Evolutionary conservation across 495 filamentous ascomycete species (phyloP).

Genomic region (Aspergillus sclerotiicarbonarius): DNA sequence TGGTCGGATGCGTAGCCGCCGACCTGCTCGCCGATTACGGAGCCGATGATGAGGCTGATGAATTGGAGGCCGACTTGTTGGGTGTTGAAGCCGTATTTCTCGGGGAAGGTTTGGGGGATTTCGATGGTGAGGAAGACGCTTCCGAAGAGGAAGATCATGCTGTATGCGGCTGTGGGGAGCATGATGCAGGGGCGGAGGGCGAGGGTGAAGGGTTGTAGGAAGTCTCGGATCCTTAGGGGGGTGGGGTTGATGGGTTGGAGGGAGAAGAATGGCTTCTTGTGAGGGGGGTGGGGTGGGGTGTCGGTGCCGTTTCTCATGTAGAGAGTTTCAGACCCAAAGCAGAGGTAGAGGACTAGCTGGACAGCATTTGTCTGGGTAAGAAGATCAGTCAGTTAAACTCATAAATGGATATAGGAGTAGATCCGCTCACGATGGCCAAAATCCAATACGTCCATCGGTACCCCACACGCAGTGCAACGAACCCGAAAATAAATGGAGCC

Average conservation of each 20-base stretch:
- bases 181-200: constrained; percentile 38
- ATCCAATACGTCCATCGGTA: constrained; percentile 47
- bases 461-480: constrained; percentile 40
- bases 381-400: constrained; percentile 7
- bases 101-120: constrained; percentile 48
- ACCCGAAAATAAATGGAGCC: constrained; percentile 49
- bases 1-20: constrained; percentile 46
- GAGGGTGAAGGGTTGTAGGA: constrained; percentile 46
- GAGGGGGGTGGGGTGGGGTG: constrained; percentile 21
- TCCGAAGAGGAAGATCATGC: constrained; percentile 52
- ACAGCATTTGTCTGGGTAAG: constrained; percentile 45
- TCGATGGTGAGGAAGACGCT: constrained; percentile 50
- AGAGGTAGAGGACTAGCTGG: constrained; percentile 52
- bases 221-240: constrained; percentile 46
- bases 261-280: constrained; percentile 40
- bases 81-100: constrained; percentile 50
- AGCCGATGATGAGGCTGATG: constrained; percentile 51
- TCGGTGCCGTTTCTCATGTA: constrained; percentile 34
- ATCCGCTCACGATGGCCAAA: constrained; percentile 39
- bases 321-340: constrained; percentile 56
- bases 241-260: constrained; percentile 46
- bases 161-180: constrained; percentile 49
- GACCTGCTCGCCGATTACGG: constrained; percentile 54
- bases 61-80: constrained; percentile 56
- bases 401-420: background rate